Base-by-base conservation (phyloP, 768 basidiomycete species). In the Serpula lacrymans region DNA sequence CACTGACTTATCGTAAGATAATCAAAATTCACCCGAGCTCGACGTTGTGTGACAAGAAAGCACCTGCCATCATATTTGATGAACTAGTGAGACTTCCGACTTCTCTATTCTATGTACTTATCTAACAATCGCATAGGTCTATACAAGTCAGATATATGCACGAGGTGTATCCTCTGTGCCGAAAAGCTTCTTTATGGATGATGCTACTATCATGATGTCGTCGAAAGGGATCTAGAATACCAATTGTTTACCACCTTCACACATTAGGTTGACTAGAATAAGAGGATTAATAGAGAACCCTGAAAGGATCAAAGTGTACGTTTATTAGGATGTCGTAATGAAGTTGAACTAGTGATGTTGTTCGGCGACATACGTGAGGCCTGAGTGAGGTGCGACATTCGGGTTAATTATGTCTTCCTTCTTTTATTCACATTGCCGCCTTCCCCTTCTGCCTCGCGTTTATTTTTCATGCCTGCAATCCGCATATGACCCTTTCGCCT, bases 21-120 rank as follows among this genome's bases (percentile, higher is more conserved):
- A 73, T 98, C 42, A 95, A 94, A 59, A 87, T 99, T 16, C 92
- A 98, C 55, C 96, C 95, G 0, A 77, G 86, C 22, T 97, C 94
- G 22, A 74, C 78, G 3, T 56, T 98, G 52, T 77, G 75, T 51
- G 83, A 86, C 49, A 90, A 87, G 55, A 89, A 88, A 57, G 78
- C 82, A 0, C 82, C 82, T 0, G 90, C 85, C 5, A 91, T 99
- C 47, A 75, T 99, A 26, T 99, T 88, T 57, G 86, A 95, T 58
- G 96, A 99, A 56, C 65, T 99, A 56, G 95, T 96, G 46, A 54
- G 84, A 68, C 3, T 29, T 43, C 2, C n/a, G n/a, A n/a, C n/a
- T n/a, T n/a, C n/a, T n/a, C n/a, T n/a, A n/a, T n/a, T n/a, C n/a
- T n/a, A n/a, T n/a, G n/a, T 6, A 22, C 13, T 25, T 37, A 28